Evolutionary conservation across 208 protist genomes (phyloP).

Genomic region (Leishmania aethiopica): DNA sequence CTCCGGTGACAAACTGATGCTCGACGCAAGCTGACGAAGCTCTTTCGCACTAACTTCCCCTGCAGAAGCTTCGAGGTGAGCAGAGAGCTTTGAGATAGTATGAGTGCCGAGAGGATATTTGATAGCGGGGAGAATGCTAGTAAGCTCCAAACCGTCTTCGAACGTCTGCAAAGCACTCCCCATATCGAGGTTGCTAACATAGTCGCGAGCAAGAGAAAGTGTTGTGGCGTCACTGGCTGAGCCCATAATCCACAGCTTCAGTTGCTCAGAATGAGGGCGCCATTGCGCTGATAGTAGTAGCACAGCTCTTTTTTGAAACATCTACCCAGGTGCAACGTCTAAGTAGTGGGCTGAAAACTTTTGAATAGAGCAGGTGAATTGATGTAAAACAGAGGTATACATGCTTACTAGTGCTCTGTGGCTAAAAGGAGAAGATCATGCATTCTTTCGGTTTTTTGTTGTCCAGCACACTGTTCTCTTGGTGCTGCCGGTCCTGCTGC

Average conservation of each 20-base stretch:
- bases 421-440: not conserved
- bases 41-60: conserved; percentile 8
- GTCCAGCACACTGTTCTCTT: no score
- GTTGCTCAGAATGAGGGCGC: conserved; percentile 65
- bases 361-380: not conserved
- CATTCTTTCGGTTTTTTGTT: not conserved
- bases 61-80: conserved; percentile 18
- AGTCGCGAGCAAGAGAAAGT: conserved; percentile 25
- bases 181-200: conserved; percentile 30
- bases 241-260: conserved; percentile 61
- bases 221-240: conserved; percentile 27
- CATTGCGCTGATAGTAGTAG: conserved; percentile 37
- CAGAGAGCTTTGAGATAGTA: conserved; percentile 9
- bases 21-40: conserved; percentile 13
- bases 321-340: not conserved
- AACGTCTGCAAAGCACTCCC: conserved; percentile 20
- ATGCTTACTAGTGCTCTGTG: not conserved
- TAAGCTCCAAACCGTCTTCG: conserved; percentile 33
- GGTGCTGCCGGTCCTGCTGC: not conserved
- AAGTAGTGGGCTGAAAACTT: not conserved
- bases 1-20: conserved; percentile 8
- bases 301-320: conserved; percentile 3
- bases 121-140: conserved; percentile 19
- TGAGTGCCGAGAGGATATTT: conserved; percentile 30
- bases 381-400: not conserved